Percentiles rank a stretch among this genome's conserved stretches.
Evolutionary conservation across 1,284 basidiomycete species (phyloP).

Genomic region (Coniophora puteana): DNA sequence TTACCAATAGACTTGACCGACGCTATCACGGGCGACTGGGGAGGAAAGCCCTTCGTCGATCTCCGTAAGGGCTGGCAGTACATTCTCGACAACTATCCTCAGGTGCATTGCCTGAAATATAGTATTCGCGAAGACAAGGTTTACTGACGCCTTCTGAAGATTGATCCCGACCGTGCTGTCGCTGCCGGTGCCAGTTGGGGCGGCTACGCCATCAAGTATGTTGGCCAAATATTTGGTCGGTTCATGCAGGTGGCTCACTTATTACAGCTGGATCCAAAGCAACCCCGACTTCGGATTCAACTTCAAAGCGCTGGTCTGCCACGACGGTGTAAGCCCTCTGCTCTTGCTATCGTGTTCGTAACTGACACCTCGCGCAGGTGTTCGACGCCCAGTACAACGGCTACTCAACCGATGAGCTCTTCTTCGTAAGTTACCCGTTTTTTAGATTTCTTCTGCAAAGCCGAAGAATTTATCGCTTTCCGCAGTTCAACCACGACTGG

Average conservation of each 20-base stretch:
- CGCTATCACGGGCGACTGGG: slow-evolving; percentile 77
- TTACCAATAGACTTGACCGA: slow-evolving; percentile 67
- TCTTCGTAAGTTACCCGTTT: slow-evolving; percentile 58
- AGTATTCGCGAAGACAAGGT: neutral
- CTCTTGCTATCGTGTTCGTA: slow-evolving; percentile 5
- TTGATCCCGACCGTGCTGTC: slow-evolving; percentile 77
- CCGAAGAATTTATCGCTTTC: neutral
- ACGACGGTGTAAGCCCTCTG: slow-evolving; percentile 68
- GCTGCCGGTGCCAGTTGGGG: slow-evolving; percentile 82
- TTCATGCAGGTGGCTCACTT: slow-evolving; percentile 2
- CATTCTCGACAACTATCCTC: slow-evolving; percentile 65
- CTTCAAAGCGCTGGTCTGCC: slow-evolving; percentile 88
- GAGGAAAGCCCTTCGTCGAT: slow-evolving; percentile 84
- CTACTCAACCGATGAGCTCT: slow-evolving; percentile 82
- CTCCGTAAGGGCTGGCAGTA: slow-evolving; percentile 75
- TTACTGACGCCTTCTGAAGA: slow-evolving; percentile 37
- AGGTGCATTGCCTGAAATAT: slow-evolving; percentile 38
- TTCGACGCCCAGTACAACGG: slow-evolving; percentile 74
- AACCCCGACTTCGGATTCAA: slow-evolving; percentile 82
- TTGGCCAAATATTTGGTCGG: neutral
- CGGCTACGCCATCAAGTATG: slow-evolving; percentile 81
- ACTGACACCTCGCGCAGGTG: slow-evolving; percentile 33
- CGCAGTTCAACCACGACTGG: slow-evolving; percentile 80
- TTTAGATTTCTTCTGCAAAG: neutral
- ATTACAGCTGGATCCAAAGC: slow-evolving; percentile 85